Conservation (phyloP, 768 basidiomycete species). For the Imleria badia region DNA sequence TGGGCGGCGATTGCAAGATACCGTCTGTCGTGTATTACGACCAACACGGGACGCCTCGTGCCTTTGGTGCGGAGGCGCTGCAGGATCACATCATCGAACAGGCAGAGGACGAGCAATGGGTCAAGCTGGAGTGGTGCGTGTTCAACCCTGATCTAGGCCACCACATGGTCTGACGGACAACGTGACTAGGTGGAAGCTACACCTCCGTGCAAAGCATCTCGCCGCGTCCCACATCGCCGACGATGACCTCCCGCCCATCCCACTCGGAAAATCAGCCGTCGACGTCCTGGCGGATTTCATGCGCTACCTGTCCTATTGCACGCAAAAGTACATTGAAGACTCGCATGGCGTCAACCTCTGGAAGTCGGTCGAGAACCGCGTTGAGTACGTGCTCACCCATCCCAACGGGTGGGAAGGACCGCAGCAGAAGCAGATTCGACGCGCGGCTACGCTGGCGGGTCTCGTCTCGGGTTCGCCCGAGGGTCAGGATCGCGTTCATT, state of each 20-base stretch:
- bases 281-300: slow-evolving; percentile 50
- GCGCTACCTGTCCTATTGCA: slow-evolving; percentile 44
- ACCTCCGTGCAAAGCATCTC: slow-evolving; percentile 38
- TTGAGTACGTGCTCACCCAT: slow-evolving; percentile 56
- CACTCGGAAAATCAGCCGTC: slow-evolving; percentile 39
- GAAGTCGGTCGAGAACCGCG: slow-evolving; percentile 40
- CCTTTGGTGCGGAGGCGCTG: slow-evolving; percentile 47
- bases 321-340: slow-evolving; percentile 47
- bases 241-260: slow-evolving; percentile 41
- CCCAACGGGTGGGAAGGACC: slow-evolving; percentile 67
- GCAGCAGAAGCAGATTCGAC: slow-evolving; percentile 57
- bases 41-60: slow-evolving; percentile 36
- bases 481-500: slow-evolving; percentile 45
- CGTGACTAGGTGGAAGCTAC: slow-evolving; percentile 35
- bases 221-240: slow-evolving; percentile 31
- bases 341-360: slow-evolving; percentile 47
- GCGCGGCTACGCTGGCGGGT: slow-evolving; percentile 51
- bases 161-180: neutral
- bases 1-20: slow-evolving; percentile 47
- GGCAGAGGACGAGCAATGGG: slow-evolving; percentile 46
- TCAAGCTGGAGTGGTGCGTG: slow-evolving; percentile 45
- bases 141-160: neutral
- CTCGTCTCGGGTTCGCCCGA: slow-evolving; percentile 42
- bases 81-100: slow-evolving; percentile 38
- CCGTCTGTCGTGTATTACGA: slow-evolving; percentile 51